Evolutionary conservation across 768 basidiomycete species (phyloP), one percentile per base, ranked within the genome.

Genomic region (Trametes gibbosa): DNA sequence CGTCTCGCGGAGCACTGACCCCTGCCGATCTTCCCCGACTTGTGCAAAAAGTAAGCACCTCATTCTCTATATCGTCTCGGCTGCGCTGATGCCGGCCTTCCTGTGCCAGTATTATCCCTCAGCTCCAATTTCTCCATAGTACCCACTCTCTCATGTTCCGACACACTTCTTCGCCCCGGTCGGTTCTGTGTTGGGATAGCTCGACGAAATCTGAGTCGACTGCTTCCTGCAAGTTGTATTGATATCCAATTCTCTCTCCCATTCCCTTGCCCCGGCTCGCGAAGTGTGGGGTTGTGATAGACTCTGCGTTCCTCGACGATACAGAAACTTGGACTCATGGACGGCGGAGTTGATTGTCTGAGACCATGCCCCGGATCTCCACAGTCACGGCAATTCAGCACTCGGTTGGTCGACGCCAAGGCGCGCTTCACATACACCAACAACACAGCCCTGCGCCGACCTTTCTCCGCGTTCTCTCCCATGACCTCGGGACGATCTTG

Each of bases 401-500:
- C 14, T 12, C 34, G 9, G 24, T 35, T 50, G 29, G n/a, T 24
- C 50, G 24, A 52, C 35, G 57, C 57, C 57, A 58, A 58, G 57
- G 39, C 45, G 50, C 34, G 14, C 42, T 47, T 34, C 24, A 34
- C 19, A 37, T 23, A 32, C 14, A 14, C 43, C 24, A 27, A 21
- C 35, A 19, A 51, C 57, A 51, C 43, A 37, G 50, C 57, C 24
- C 34, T 46, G 10, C 9, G 35, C 57, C 57, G 57, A 58, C 25
- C 35, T 51, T 58, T 58, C 57, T 52, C 57, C 57, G 57, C 3
- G 19, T 12, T 19, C 43, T 23, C 24, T 39, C 50, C 49, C 57
- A 52, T 58, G 57, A 58, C 57, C 43, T 14, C n/a, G n/a, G 50
- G 57, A 58, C 42, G 57, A 58, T 58, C 57, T 39, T 34, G 34